Evolutionary conservation across 169 alveolate genomes (phyloP), one percentile per base, ranked within the genome.

Genomic region (Cytauxzoon felis): DNA sequence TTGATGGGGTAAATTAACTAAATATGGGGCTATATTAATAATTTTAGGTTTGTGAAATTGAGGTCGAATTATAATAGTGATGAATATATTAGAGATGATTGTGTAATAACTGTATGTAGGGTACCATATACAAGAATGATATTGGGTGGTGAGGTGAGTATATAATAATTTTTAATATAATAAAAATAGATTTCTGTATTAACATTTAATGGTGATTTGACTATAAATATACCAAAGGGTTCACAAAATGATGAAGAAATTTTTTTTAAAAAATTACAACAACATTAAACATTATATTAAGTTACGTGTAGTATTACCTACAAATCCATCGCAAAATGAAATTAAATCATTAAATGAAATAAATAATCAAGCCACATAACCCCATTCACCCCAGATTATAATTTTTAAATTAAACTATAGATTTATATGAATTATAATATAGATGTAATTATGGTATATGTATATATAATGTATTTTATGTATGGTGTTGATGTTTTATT

Each of bases 161-260:
- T 34, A 6, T n/a, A 7, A n/a, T 13, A 0, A 26, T 47, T 18
- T 26, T 1, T 5, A 57, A 18, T 48, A 6, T 27, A 7, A 64
- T 36, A 29, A 65, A 9, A 2, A 18, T 42, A 75, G 85, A 26
- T 65, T 0, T 50, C 40, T 11, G 70, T 75, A 21, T 34, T 29
- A 19, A 75, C 85, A 9, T 75, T 62, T 38, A 48, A 51, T n/a
- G 85, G 85, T 9, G 26, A 24, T 32, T 43, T 36, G 26, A 40
- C 47, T 16, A 38, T 75, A 21, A 23, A 23, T 4, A 36, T 75
- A 1, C 80, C 85, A 1, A 36, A 63, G 4, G 41, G 80, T 6
- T 59, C 80, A 1, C 85, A 75, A 41, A 56, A 54, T 13, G 80
- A 80, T 5, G 85, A 75, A 38, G 79, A 75, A 30, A 32, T 75